phyloP scores from a whole-genome alignment of 257 asterid species.

The Leonotis leonurus region DNA sequence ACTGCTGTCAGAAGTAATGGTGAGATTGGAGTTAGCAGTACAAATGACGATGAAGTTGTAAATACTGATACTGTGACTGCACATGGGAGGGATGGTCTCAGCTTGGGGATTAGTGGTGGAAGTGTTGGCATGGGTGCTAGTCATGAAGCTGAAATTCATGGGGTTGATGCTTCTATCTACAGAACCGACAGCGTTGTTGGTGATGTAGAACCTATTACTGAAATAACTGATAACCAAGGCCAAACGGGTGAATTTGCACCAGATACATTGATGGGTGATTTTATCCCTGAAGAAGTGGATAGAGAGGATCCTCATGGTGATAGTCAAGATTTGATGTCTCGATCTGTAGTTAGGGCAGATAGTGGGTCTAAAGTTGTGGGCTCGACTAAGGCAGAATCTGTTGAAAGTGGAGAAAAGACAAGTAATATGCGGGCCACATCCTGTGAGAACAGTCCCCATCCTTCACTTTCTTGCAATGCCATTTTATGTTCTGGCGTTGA shows the following conservation, averaged over 20 bases:
- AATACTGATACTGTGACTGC: slow-evolving; percentile 83
- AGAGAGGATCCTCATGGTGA: slow-evolving; percentile 87
- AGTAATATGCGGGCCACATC: slow-evolving; percentile 56
- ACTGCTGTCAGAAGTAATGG: slow-evolving; percentile 67
- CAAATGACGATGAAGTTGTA: slow-evolving; percentile 91
- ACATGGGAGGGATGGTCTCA: slow-evolving; percentile 76
- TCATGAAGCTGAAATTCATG: slow-evolving; percentile 99
- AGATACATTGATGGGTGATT: slow-evolving; percentile 94
- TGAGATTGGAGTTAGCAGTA: slow-evolving; percentile 93
- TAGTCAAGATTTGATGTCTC: slow-evolving; percentile 83
- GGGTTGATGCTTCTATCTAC: slow-evolving; percentile 61
- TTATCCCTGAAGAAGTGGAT: slow-evolving; percentile 90
- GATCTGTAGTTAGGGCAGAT: slow-evolving; percentile 81
- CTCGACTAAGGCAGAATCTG: slow-evolving; percentile 85
- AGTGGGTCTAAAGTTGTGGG: slow-evolving; percentile 93
- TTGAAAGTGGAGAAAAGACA: slow-evolving; percentile 93
- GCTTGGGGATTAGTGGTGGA: slow-evolving; percentile 93
- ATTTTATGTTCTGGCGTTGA: slow-evolving; percentile 77
- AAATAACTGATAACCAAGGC: slow-evolving; percentile 84
- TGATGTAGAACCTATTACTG: slow-evolving; percentile 86
- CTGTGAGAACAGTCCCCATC: slow-evolving; percentile 67
- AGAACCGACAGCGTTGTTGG: slow-evolving; percentile 81
- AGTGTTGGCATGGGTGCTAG: slow-evolving; percentile 99
- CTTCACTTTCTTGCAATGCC: slow-evolving; percentile 97
- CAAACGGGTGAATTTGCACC: slow-evolving; percentile 80